phyloP scores from a whole-genome alignment of 345 rosid species.

The Linum usitatissimum region DNA sequence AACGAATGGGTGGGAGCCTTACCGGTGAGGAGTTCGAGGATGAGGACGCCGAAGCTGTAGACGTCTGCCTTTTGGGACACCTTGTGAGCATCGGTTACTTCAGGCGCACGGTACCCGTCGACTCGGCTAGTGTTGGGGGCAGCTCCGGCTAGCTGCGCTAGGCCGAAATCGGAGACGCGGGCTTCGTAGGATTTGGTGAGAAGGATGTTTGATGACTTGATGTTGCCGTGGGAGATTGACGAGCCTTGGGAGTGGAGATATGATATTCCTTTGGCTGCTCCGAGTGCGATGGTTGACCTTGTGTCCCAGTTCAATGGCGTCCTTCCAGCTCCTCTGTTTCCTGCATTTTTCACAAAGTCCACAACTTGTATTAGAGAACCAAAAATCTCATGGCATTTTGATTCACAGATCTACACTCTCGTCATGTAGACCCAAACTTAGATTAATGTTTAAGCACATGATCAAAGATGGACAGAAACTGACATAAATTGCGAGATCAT shows the following conservation, averaged over 20 bases:
- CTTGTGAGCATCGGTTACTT: slow-evolving; percentile 31
- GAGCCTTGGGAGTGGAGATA: slow-evolving; percentile 31
- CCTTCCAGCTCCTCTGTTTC: slow-evolving; percentile 29
- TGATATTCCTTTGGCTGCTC: slow-evolving; percentile 30
- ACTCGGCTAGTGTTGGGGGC: slow-evolving; percentile 30
- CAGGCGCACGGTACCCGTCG: slow-evolving; percentile 41
- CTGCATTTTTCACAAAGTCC: slow-evolving; percentile 13
- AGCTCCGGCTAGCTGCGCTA: slow-evolving; percentile 24
- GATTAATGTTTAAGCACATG: neutral
- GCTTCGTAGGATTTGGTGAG: slow-evolving; percentile 32
- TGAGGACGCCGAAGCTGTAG: slow-evolving; percentile 36
- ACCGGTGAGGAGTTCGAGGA: slow-evolving; percentile 34
- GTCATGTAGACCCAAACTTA: neutral
- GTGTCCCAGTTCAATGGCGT: slow-evolving; percentile 40
- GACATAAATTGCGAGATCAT: too few species aligned
- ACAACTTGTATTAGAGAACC: neutral
- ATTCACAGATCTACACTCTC: neutral
- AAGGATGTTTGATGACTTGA: slow-evolving; percentile 40
- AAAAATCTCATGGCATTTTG: neutral
- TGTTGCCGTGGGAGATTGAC: slow-evolving; percentile 35
- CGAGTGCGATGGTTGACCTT: slow-evolving; percentile 28
- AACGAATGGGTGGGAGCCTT: slow-evolving; percentile 32
- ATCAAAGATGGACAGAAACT: too few species aligned
- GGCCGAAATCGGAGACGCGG: slow-evolving; percentile 37
- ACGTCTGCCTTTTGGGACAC: slow-evolving; percentile 41